Evolutionary conservation across 495 filamentous ascomycete species (phyloP).

Genomic region (Neohortaea acidophila): DNA sequence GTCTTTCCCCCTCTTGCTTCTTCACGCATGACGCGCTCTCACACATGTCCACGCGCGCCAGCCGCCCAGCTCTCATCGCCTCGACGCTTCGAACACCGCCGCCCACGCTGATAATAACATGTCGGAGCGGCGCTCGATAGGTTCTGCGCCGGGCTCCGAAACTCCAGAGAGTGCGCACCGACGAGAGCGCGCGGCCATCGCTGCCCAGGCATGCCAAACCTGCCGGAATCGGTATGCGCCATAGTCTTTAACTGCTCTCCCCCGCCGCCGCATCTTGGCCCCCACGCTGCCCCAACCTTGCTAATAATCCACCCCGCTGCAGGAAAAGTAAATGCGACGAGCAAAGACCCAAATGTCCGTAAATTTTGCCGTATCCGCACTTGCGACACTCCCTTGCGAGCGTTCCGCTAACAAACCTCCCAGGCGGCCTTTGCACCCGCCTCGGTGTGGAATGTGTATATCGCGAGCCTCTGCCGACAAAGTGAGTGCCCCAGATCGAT

Average conservation of each 20-base stretch:
- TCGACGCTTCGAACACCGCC: too few relatives aligned
- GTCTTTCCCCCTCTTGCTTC: too few relatives aligned
- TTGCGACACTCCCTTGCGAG: not conserved
- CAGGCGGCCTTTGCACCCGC: conserved; percentile 22
- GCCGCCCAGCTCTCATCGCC: too few relatives aligned
- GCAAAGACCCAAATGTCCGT: conserved; percentile 22
- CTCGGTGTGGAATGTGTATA: conserved; percentile 43
- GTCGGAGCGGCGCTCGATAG: too few relatives aligned
- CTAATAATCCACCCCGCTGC: too few relatives aligned
- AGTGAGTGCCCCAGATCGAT: conserved; percentile 32
- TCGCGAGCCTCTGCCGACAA: conserved; percentile 45
- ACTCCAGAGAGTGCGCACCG: conserved; percentile 12
- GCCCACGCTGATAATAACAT: too few relatives aligned
- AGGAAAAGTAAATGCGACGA: conserved; percentile 27
- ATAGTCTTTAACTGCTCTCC: not conserved
- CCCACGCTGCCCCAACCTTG: too few relatives aligned
- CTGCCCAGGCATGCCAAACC: conserved; percentile 26
- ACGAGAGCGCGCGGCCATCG: conserved; percentile 23
- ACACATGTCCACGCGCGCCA: too few relatives aligned
- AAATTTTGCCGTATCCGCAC: too few relatives aligned
- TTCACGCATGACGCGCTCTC: too few relatives aligned
- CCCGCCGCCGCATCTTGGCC: not conserved
- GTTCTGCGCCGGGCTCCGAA: too few relatives aligned
- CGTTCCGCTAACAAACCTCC: not conserved
- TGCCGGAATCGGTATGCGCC: conserved; percentile 17